Evolutionary conservation across 2,329 filamentous ascomycete species (phyloP), one percentile per base, ranked within the genome.

Genomic region (Camillea tinctor): DNA sequence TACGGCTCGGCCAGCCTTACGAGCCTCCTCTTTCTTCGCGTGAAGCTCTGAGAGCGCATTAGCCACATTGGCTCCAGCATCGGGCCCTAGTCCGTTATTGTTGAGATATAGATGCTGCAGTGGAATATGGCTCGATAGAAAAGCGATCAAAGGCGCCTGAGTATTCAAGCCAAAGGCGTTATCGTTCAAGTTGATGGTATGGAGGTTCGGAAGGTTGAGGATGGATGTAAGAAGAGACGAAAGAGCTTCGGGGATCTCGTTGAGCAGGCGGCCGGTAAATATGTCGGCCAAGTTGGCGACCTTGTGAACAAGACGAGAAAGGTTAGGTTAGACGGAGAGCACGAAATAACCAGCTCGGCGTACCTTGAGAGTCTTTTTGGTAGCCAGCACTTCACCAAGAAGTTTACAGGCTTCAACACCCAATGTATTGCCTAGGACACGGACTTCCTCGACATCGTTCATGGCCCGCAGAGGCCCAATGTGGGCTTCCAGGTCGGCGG

Each of bases 81-180:
- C 89, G 21, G 95, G 95, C 13, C 95, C 95, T 44, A 99, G 86
- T 24, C 95, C 95, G 76, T 99, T 99, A 83, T 99, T 99, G 83
- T 98, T 98, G 60, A 99, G 87, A 77, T 96, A 92, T 24, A 99
- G 86, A 76, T 97, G 93, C 76, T 93, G 93, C 50, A 99, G 88
- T 2, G 95, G 94, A 2, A 91, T 87, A 78, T 98, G 94, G 60
- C 88, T 84, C 58, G 91, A 88, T 63, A 99, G 87, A 80, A 99
- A 99, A 61, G 91, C 91, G 68, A 97, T 91, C 54, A 99, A 86
- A 9, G 94, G 95, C 40, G 92, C 93, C 75, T 96, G 91, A 17
- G 92, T 97, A 78, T 97, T 97, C 63, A 97, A 87, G 59, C 95
- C 95, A 72, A 99, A 99, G 52, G 95, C 95, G 77, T 99, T 99